Conservation (phyloP, 345 rosid genomes). For the Rhodamnia argentea region DNA sequence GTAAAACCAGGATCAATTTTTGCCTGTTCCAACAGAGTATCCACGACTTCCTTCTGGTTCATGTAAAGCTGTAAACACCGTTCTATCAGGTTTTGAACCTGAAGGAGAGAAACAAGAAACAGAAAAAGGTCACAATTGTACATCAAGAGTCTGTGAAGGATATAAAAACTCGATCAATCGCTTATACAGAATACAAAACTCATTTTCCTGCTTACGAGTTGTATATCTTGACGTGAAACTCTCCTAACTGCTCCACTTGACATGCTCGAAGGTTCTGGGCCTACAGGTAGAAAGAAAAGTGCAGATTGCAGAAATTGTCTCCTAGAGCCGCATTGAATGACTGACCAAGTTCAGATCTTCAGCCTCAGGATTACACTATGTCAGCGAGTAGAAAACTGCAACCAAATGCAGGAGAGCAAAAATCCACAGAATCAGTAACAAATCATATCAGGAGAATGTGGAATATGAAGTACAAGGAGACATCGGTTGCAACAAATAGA, state of each 20-base stretch:
- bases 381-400: neutral
- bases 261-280: constrained; percentile 24
- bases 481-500: neutral
- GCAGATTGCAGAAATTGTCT: neutral
- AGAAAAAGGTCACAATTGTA: neutral
- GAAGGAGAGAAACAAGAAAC: constrained; percentile 9
- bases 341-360: neutral
- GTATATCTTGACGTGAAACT: constrained; percentile 84
- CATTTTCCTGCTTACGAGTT: constrained; percentile 45
- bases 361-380: neutral
- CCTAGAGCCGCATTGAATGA: neutral
- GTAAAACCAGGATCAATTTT: constrained; percentile 98
- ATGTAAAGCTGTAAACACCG: constrained; percentile 93
- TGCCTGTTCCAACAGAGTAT: constrained; percentile 73
- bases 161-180: neutral
- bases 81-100: constrained; percentile 97
- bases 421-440: neutral
- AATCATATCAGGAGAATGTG: neutral
- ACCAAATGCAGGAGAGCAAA: neutral
- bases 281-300: neutral
- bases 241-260: constrained; percentile 67
- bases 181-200: neutral
- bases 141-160: neutral
- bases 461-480: neutral
- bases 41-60: constrained; percentile 91